Percentiles rank a stretch among this genome's conserved stretches.
phyloP scores from a whole-genome alignment of 2,329 filamentous ascomycete species.

The Colletotrichum sp. region DNA sequence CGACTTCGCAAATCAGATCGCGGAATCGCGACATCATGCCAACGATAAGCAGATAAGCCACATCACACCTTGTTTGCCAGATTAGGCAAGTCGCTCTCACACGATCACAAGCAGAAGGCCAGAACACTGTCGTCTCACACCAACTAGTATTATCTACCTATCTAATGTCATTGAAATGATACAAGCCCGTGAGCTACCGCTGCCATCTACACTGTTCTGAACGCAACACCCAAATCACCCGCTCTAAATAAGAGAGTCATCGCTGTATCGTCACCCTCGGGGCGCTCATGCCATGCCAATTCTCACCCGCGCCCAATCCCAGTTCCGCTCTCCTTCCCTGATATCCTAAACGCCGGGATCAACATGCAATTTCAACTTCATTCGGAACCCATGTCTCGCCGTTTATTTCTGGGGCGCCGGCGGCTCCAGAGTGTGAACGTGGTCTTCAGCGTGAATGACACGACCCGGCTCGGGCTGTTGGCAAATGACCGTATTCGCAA shows the following conservation, averaged over 20 bases:
- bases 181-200: background rate
- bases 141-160: slow-evolving; percentile 8
- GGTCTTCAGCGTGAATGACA: slow-evolving; percentile 75
- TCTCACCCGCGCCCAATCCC: background rate
- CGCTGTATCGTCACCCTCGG: background rate
- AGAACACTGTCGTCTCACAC: slow-evolving; percentile 17
- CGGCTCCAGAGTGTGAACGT: slow-evolving; percentile 86
- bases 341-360: slow-evolving; percentile 11
- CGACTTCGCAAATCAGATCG: background rate
- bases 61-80: background rate
- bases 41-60: background rate
- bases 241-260: slow-evolving; percentile 1
- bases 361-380: slow-evolving; percentile 9
- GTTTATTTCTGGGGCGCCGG: slow-evolving; percentile 45
- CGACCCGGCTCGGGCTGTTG: slow-evolving; percentile 74
- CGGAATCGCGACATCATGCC: background rate
- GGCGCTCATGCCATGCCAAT: slow-evolving; percentile 3
- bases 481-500: slow-evolving; percentile 84
- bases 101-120: background rate
- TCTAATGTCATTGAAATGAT: slow-evolving; percentile 1
- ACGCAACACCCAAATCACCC: background rate
- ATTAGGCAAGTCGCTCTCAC: background rate
- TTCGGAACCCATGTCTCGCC: background rate
- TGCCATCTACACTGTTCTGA: slow-evolving; percentile 1
- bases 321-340: background rate